Evolutionary conservation across 139 green algal species (phyloP).

Genomic region (Tetraselmis chui): DNA sequence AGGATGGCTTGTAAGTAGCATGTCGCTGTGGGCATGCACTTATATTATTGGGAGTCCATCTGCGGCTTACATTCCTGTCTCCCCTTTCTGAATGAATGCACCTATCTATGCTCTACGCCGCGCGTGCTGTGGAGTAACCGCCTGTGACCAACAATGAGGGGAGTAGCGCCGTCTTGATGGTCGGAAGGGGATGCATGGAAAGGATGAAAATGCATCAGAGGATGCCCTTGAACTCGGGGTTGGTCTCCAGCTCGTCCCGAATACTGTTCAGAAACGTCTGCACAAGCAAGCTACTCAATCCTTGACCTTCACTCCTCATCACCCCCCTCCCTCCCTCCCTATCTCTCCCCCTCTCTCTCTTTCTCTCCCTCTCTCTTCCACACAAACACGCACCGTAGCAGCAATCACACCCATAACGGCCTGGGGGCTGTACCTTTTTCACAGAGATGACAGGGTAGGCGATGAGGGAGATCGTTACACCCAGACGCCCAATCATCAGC

Average conservation of each 20-base stretch:
- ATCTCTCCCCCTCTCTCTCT: neutral
- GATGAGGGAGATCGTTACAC: constrained; percentile 28
- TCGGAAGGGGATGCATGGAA: too few species aligned
- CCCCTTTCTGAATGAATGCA: too few species aligned
- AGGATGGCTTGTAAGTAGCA: too few species aligned
- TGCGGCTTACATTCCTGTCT: too few species aligned
- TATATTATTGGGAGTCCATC: too few species aligned
- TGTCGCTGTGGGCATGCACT: too few species aligned
- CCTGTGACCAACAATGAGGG: too few species aligned
- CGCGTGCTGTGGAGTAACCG: too few species aligned
- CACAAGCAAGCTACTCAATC: neutral
- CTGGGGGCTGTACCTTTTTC: neutral
- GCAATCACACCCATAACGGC: neutral
- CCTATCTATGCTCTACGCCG: too few species aligned
- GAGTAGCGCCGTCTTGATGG: too few species aligned
- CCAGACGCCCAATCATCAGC: constrained; percentile 21
- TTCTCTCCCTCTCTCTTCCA: neutral
- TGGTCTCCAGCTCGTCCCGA: neutral
- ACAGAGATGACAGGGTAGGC: constrained; percentile 45
- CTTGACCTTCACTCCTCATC: neutral
- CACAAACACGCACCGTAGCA: neutral
- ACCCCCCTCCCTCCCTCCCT: neutral
- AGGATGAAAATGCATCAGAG: too few species aligned
- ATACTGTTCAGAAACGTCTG: neutral
- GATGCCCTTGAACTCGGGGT: neutral